Evolutionary conservation across 345 rosid genomes (phyloP).

Genomic region (Bruguiera sexangula): DNA sequence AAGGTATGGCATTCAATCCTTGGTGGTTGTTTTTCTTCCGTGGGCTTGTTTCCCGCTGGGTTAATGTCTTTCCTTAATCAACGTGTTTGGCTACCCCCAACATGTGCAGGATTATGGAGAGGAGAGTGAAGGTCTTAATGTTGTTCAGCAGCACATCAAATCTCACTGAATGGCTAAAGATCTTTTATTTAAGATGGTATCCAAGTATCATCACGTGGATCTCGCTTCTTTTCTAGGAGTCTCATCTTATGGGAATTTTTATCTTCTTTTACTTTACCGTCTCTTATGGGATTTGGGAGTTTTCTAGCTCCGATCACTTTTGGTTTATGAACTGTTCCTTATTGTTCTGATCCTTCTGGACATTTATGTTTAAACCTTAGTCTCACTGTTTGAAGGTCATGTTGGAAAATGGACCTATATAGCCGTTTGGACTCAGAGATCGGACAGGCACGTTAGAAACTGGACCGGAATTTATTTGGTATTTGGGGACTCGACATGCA

Average conservation of each 20-base stretch:
- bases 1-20: constrained; percentile 41
- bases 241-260: background rate
- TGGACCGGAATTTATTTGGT: no score
- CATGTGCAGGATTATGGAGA: constrained; percentile 58
- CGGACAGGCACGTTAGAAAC: no score
- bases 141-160: constrained; percentile 50
- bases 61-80: background rate
- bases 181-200: background rate
- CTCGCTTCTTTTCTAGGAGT: background rate
- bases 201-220: background rate
- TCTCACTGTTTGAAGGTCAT: no score
- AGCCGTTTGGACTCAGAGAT: no score
- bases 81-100: background rate
- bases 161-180: constrained; percentile 28
- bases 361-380: background rate
- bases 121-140: constrained; percentile 50
- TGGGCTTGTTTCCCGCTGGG: background rate
- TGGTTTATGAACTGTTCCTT: background rate
- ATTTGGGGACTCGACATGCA: no score
- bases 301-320: no score
- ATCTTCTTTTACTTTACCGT: background rate
- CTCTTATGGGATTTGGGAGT: background rate
- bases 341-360: background rate
- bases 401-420: no score
- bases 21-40: background rate